Percentiles rank a stretch among this genome's conserved stretches.
Evolutionary conservation across 2,329 filamentous ascomycete genomes (phyloP).

Genomic region (Chrysoporthe puriensis): DNA sequence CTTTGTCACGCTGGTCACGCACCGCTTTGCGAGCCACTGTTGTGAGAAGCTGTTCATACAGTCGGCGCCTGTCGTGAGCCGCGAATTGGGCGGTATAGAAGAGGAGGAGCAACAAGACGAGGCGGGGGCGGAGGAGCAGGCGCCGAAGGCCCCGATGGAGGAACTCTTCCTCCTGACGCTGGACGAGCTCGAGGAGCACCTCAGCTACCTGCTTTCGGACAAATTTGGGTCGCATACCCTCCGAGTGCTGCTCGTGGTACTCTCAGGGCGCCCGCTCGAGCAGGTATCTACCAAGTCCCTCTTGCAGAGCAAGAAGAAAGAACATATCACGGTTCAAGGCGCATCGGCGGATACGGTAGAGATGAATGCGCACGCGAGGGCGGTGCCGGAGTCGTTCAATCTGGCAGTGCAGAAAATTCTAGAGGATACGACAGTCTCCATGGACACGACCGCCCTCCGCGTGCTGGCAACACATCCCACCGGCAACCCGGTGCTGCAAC

Average conservation of each 20-base stretch:
- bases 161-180: conserved; percentile 81
- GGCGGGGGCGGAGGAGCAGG: conserved; percentile 49
- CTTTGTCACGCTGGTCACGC: conserved; percentile 87
- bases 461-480: conserved; percentile 86
- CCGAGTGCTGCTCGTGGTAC: conserved; percentile 80
- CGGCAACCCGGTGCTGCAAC: conserved; percentile 90
- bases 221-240: conserved; percentile 88
- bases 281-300: conserved; percentile 70
- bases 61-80: conserved; percentile 76
- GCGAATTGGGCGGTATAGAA: conserved; percentile 62
- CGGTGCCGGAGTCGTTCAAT: conserved; percentile 79
- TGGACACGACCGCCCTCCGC: conserved; percentile 80
- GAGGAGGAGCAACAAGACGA: conserved; percentile 49
- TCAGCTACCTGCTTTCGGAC: conserved; percentile 85
- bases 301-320: conserved; percentile 92
- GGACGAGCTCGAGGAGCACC: conserved; percentile 83
- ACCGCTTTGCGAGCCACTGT: conserved; percentile 96
- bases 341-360: conserved; percentile 55
- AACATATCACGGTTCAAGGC: conserved; percentile 70
- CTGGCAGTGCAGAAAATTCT: conserved; percentile 82
- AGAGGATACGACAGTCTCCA: conserved; percentile 69
- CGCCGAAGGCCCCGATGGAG: conserved; percentile 72
- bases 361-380: conserved; percentile 48
- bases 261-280: conserved; percentile 81
- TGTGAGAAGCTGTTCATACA: conserved; percentile 91